Conservation (phyloP, 768 basidiomycete species). For the Lactarius psammicola region DNA sequence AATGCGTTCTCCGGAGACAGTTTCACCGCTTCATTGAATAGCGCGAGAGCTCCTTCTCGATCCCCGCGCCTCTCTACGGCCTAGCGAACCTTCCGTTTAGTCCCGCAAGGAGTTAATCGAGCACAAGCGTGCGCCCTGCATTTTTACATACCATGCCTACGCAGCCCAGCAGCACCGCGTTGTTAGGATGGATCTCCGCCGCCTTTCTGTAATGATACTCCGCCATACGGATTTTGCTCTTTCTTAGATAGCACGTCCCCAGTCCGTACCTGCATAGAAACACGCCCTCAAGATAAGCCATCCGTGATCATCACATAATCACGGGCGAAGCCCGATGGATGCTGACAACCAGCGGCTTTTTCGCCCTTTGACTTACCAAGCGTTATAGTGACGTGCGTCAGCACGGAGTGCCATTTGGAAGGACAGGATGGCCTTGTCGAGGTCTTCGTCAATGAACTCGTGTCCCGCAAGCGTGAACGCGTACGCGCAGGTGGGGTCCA, state of each 20-base stretch:
- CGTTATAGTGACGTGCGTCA: slow-evolving; percentile 94
- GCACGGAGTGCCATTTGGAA: slow-evolving; percentile 90
- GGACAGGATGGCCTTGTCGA: slow-evolving; percentile 87
- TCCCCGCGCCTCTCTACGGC: slow-evolving; percentile 86
- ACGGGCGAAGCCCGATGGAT: background rate
- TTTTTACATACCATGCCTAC: slow-evolving; percentile 82
- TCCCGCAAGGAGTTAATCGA: slow-evolving; percentile 3
- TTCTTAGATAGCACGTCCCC: slow-evolving; percentile 92
- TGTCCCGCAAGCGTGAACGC: slow-evolving; percentile 96
- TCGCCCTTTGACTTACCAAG: slow-evolving; percentile 66
- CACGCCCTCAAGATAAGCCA: slow-evolving; percentile 27
- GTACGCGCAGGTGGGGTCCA: slow-evolving; percentile 90
- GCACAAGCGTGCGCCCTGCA: slow-evolving; percentile 15
- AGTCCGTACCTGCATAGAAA: slow-evolving; percentile 83
- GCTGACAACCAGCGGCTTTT: background rate
- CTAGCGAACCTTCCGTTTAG: slow-evolving; percentile 42
- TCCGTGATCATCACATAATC: background rate
- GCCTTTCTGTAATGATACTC: slow-evolving; percentile 97
- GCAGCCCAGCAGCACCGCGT: slow-evolving; percentile 94
- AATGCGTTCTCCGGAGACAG: slow-evolving; percentile 87
- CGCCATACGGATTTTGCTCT: slow-evolving; percentile 89
- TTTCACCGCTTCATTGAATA: slow-evolving; percentile 79
- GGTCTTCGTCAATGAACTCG: slow-evolving; percentile 94
- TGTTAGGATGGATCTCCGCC: slow-evolving; percentile 87
- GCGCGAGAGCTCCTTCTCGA: slow-evolving; percentile 65